Evolutionary conservation across 305 asterid genomes (phyloP).

Genomic region (Rubia peregrina): DNA sequence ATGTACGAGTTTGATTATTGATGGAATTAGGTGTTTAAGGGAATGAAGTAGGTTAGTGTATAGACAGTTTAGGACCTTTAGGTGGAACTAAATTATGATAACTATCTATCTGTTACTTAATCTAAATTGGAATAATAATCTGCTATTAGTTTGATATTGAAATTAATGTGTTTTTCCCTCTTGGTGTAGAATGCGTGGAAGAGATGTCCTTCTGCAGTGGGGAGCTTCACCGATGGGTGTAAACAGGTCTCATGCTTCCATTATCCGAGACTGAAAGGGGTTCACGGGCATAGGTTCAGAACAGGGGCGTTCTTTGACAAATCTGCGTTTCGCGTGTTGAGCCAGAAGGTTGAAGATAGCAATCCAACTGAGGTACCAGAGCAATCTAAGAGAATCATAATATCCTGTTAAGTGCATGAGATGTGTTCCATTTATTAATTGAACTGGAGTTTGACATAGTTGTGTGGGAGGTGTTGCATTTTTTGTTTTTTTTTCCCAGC

Average conservation of each 20-base stretch:
- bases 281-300: constrained; percentile 36
- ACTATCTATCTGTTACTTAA: neutral
- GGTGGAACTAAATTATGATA: neutral
- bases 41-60: neutral
- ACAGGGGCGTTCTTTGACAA: constrained; percentile 58
- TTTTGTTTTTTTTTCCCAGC: too few species aligned
- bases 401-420: neutral
- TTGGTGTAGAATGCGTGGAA: constrained; percentile 48
- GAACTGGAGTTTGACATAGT: neutral
- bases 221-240: constrained; percentile 28
- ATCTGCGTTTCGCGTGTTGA: constrained; percentile 48
- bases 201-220: constrained; percentile 36
- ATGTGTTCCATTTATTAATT: neutral
- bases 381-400: neutral
- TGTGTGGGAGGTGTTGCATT: neutral
- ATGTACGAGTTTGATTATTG: neutral
- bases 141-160: neutral
- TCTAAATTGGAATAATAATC: constrained; percentile 10
- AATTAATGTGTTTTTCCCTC: constrained; percentile 15
- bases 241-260: constrained; percentile 55
- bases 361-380: constrained; percentile 36
- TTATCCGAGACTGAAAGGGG: constrained; percentile 43
- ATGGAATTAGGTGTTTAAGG: too few species aligned
- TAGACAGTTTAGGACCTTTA: neutral
- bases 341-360: constrained; percentile 30